Base-by-base conservation (phyloP, 257 asterid species). In the Rubia yunnanensis region DNA sequence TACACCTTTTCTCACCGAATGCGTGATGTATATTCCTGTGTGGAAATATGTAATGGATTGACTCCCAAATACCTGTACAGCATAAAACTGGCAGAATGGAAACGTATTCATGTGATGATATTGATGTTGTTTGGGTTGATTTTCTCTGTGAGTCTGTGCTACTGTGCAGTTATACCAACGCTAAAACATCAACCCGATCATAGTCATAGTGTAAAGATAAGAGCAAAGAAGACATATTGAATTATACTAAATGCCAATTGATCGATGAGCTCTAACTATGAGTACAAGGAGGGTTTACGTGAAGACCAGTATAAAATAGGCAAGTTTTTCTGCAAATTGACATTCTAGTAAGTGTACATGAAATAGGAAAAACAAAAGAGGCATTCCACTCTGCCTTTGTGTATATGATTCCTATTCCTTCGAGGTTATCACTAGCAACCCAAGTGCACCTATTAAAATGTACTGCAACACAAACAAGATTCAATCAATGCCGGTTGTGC, bases 371-470 rank as follows among this genome's bases (percentile, higher is more conserved):
- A 44, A 64, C 11, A 5, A 49, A 34, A 27, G 23, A 23, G 36
- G 13, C 26, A 14, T 44, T 66, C 76, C 36, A 39, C 39, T 56
- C 63, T 49, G 67, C 69, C 41, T 59, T 15, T 14, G 35, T 20
- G n/a, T 44, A 55, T 46, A 34, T 15, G 13, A 10, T 41, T 49
- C 62, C 80, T 81, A 87, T 28, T 92, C 98, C 83, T 92, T 92
- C 20, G 98, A 91, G 67, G 98, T 91, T 72, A 91, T 84, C 69
- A 91, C 98, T 77, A 91, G 82, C 85, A 92, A 74, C 34, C 98
- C 98, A 81, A 92, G 67, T 36, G 91, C 95, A 49, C 98, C 96
- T 68, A 92, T 92, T 77, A 92, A 77, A 69, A 92, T 78, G 76
- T 88, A 88, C 96, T 88, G 96, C 90, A 85, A 39, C 28, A 61